phyloP scores from a whole-genome alignment of 1,139 yeast species.

The Suhomyces choctaworum region DNA sequence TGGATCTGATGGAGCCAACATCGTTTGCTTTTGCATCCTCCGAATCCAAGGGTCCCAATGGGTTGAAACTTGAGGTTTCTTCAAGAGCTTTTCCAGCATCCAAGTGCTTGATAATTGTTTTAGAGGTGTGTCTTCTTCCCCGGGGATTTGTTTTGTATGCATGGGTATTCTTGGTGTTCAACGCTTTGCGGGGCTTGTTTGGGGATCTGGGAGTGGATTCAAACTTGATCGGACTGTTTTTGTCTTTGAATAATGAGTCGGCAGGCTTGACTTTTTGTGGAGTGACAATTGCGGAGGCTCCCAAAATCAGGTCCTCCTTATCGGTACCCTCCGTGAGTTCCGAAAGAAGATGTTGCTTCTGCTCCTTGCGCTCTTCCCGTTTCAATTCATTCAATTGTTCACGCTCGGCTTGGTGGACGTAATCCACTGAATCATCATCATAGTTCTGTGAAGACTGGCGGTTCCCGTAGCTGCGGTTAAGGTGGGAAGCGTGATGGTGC shows the following conservation, averaged over 20 bases:
- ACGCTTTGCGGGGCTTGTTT: conserved; percentile 6
- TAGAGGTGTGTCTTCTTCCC: conserved; percentile 37
- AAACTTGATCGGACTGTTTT: conserved; percentile 33
- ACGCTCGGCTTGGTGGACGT: conserved; percentile 21
- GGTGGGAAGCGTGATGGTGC: conserved; percentile 13
- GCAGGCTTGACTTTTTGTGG: conserved; percentile 21
- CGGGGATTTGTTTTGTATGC: conserved; percentile 31
- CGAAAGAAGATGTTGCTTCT: conserved; percentile 35
- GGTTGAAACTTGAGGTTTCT: conserved; percentile 14
- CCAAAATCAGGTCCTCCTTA: conserved; percentile 20
- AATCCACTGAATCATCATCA: conserved; percentile 2
- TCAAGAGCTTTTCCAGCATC: conserved; percentile 11
- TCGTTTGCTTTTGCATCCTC: conserved; percentile 17
- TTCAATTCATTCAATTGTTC: conserved; percentile 38
- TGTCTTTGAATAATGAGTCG: conserved; percentile 38
- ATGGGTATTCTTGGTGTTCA: conserved; percentile 13
- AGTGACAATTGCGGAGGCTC: conserved; percentile 23
- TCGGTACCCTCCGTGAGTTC: conserved; percentile 39
- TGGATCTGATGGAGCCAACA: conserved; percentile 18
- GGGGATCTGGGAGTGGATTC: conserved; percentile 10
- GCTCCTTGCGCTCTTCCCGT: conserved; percentile 38
- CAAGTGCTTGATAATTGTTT: conserved; percentile 35
- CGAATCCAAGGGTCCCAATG: conserved; percentile 44
- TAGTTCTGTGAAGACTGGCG: too few species aligned
- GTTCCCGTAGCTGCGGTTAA: not conserved